Evolutionary conservation across 2,329 filamentous ascomycete genomes (phyloP).

Genomic region (Nigrograna mackinnonii): DNA sequence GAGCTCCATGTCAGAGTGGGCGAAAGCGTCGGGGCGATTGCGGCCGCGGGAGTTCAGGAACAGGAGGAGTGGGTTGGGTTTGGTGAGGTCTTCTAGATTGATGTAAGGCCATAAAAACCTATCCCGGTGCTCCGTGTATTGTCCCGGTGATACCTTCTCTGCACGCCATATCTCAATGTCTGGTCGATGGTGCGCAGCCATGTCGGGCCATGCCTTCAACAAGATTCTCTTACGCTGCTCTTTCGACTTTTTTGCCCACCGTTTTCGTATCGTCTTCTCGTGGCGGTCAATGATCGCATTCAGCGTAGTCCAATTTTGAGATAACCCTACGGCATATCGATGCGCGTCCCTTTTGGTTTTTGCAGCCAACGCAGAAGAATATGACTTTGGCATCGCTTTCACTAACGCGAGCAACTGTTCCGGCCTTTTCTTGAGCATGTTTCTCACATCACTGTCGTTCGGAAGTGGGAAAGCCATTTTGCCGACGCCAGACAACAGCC

Average conservation of each 20-base stretch:
- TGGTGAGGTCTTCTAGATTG: conserved; percentile 60
- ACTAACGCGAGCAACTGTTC: too few species aligned
- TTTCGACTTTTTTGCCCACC: conserved; percentile 59
- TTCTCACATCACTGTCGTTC: too few species aligned
- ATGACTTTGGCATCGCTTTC: too few species aligned
- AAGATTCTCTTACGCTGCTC: conserved; percentile 52
- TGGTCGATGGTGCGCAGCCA: conserved; percentile 51
- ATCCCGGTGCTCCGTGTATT: conserved; percentile 15
- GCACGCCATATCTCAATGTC: conserved; percentile 45
- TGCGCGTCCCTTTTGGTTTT: too few species aligned
- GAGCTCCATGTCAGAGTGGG: conserved; percentile 13
- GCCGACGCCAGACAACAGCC: too few species aligned
- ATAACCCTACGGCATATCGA: too few species aligned
- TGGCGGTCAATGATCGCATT: conserved; percentile 51
- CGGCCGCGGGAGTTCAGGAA: conserved; percentile 58
- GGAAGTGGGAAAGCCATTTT: too few species aligned
- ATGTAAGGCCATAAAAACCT: conserved; percentile 57
- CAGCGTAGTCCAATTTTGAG: conserved; percentile 15
- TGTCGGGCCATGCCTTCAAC: conserved; percentile 49
- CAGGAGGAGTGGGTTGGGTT: conserved; percentile 48
- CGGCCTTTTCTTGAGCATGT: too few species aligned
- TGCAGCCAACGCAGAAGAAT: too few species aligned
- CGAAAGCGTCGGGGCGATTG: conserved; percentile 52
- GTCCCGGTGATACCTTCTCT: neutral
- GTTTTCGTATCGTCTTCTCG: conserved; percentile 54